Conservation (phyloP, 108 stramenopile species). For the Schizochytrium sp. region DNA sequence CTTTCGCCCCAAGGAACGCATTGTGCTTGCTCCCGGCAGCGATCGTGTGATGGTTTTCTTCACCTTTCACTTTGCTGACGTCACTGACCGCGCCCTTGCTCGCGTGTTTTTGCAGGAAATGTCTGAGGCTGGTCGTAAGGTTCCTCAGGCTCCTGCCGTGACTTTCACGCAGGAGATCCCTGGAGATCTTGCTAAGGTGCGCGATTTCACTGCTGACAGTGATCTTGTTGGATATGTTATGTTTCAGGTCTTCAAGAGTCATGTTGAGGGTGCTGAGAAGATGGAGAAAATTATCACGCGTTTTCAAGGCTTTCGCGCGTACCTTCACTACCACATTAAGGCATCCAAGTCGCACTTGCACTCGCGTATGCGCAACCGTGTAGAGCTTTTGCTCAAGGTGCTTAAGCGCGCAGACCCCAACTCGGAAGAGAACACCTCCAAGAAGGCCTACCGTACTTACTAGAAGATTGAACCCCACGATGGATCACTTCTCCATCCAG, state of each 20-base stretch:
- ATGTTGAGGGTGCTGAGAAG: slow-evolving; percentile 70
- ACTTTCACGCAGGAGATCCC: slow-evolving; percentile 59
- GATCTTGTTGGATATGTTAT: slow-evolving; percentile 70
- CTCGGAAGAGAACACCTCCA: slow-evolving; percentile 67
- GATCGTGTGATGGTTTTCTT: slow-evolving; percentile 76
- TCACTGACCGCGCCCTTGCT: slow-evolving; percentile 72
- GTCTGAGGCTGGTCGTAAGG: slow-evolving; percentile 69
- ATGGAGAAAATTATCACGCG: slow-evolving; percentile 68
- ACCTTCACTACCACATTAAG: slow-evolving; percentile 82
- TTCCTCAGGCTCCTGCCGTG: slow-evolving; percentile 74
- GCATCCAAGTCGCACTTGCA: slow-evolving; percentile 81
- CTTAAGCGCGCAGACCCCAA: slow-evolving; percentile 75
- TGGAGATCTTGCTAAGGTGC: not conserved
- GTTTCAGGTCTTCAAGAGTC: slow-evolving; percentile 75
- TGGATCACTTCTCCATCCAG: no score
- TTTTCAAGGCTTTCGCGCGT: slow-evolving; percentile 75
- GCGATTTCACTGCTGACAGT: slow-evolving; percentile 37
- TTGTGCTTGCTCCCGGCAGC: slow-evolving; percentile 67
- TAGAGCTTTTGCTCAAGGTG: slow-evolving; percentile 66
- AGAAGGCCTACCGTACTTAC: slow-evolving; percentile 76
- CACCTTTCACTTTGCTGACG: slow-evolving; percentile 75
- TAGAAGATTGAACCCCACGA: not conserved
- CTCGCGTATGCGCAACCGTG: slow-evolving; percentile 78
- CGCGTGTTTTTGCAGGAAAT: slow-evolving; percentile 76
- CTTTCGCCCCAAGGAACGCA: slow-evolving; percentile 68